These are phyloP conservation scores for Cryptosporidium ubiquitum DNA, from an alignment of 169 alveolate species.

Conservation along the genomic window DNA sequence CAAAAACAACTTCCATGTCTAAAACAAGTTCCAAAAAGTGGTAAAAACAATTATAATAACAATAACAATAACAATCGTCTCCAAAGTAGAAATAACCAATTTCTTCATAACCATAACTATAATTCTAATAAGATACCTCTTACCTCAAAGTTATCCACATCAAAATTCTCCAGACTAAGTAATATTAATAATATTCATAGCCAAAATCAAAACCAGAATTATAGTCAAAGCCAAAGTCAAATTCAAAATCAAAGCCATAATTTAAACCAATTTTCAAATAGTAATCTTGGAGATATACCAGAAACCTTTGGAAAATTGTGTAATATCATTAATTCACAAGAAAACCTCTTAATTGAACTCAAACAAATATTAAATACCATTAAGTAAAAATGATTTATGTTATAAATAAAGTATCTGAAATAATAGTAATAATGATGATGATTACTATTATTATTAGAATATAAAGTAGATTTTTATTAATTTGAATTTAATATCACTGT, in stretches of 20 bases:
- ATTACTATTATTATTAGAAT: not conserved
- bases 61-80: not conserved
- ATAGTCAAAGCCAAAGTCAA: not conserved
- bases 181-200: not conserved
- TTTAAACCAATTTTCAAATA: not conserved
- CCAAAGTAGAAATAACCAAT: not conserved
- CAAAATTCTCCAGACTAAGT: not conserved
- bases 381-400: not conserved
- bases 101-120: slow-evolving; percentile 15
- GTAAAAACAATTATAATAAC: not conserved
- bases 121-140: not conserved
- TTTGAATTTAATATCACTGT: not conserved
- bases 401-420: not conserved
- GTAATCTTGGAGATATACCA: slow-evolving; percentile 19
- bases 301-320: slow-evolving; percentile 53
- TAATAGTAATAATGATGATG: not conserved
- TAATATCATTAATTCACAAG: slow-evolving; percentile 41
- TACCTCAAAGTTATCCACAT: not conserved
- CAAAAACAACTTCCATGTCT: slow-evolving; percentile 52
- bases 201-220: not conserved
- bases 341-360: slow-evolving; percentile 16
- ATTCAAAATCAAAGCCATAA: not conserved
- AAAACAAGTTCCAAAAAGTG: not conserved
- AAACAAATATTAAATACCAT: slow-evolving; percentile 33
- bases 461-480: too few species aligned